Conservation (phyloP, 2,329 filamentous ascomycete species). For the Amesomyces nigricolor region DNA sequence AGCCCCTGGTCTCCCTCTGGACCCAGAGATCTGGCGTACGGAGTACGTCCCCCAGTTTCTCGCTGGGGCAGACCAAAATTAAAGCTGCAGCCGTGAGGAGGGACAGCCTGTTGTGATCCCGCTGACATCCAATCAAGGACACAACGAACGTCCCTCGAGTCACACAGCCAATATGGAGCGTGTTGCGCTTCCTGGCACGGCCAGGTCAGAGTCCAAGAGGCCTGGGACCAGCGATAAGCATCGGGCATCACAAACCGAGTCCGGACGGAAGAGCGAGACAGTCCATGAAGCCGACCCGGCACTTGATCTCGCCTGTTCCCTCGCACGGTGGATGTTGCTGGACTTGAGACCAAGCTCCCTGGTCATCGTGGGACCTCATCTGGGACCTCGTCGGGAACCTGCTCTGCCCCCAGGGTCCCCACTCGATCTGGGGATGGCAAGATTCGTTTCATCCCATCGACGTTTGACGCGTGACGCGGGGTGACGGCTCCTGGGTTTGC, state of each 20-base stretch:
- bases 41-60: neutral
- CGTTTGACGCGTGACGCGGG: neutral
- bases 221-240: neutral
- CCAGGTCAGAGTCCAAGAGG: conserved; percentile 1
- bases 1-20: neutral
- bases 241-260: conserved; percentile 3
- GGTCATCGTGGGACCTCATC: neutral
- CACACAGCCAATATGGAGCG: conserved; percentile 22
- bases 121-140: conserved; percentile 21
- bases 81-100: conserved; percentile 20
- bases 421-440: neutral
- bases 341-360: neutral
- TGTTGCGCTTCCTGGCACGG: conserved; percentile 13
- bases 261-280: conserved; percentile 4
- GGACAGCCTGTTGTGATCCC: conserved; percentile 23
- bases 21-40: conserved; percentile 12
- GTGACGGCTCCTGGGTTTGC: conserved; percentile 4
- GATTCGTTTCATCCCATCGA: conserved; percentile 1
- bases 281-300: neutral
- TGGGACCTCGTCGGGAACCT: neutral
- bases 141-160: conserved; percentile 11
- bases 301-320: neutral
- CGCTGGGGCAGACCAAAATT: conserved; percentile 12
- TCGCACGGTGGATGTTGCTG: neutral
- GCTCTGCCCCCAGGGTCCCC: neutral